Conservation (phyloP, 257 asterid genomes). For the Nicotiana paniculata region DNA sequence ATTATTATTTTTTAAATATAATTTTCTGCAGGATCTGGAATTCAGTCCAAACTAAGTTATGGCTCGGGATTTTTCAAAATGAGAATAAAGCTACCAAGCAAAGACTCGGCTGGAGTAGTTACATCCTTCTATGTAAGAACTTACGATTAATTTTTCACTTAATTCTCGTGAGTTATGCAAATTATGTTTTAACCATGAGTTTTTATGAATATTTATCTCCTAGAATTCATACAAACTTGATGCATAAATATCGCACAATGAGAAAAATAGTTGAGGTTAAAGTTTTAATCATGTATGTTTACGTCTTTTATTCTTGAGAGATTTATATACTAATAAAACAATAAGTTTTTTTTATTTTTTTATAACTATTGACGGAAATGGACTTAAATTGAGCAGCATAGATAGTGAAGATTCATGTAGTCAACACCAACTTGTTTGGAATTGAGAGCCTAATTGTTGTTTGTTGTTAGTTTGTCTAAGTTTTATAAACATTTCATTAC, state of each 20-base stretch:
- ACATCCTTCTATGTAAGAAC: conserved; percentile 8
- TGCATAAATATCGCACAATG: background rate
- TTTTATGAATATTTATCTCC: background rate
- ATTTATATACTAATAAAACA: too few relatives aligned
- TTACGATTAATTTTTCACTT: background rate
- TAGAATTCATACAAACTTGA: background rate
- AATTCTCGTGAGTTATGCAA: background rate
- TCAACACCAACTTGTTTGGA: fast-evolving
- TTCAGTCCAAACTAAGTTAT: background rate
- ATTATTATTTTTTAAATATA: too few relatives aligned
- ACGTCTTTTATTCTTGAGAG: background rate
- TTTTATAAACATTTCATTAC: background rate
- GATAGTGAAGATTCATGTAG: background rate
- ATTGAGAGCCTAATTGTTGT: background rate
- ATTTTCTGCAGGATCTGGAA: background rate
- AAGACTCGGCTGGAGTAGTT: conserved; percentile 10
- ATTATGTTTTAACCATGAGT: background rate
- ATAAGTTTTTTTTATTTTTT: too few relatives aligned
- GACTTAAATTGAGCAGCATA: background rate
- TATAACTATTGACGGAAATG: too few relatives aligned
- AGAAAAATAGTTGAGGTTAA: background rate
- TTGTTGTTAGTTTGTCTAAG: background rate
- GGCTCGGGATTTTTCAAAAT: conserved; percentile 8
- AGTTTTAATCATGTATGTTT: background rate
- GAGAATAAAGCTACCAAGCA: conserved; percentile 1